phyloP scores from a whole-genome alignment of 1,284 basidiomycete genomes.

The Trichosporon inkin region DNA sequence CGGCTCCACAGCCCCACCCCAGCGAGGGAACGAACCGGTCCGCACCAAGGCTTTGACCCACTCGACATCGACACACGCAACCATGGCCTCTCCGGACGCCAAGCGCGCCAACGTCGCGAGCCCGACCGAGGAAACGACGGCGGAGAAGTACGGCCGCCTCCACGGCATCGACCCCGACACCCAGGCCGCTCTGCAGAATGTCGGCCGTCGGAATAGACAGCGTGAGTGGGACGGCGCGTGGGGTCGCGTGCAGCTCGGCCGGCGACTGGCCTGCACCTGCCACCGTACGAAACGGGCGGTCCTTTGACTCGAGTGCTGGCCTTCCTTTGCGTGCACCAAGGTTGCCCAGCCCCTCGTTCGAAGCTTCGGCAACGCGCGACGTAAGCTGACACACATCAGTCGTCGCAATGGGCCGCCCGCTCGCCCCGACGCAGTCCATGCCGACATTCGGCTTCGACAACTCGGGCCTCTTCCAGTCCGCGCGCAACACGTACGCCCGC shows the following conservation, averaged over 20 bases:
- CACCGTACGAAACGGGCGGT: not conserved
- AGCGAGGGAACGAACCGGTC: not conserved
- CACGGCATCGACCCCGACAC: constrained; percentile 38
- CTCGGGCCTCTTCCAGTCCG: constrained; percentile 27
- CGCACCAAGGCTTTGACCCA: not conserved
- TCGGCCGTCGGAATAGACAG: constrained; percentile 31
- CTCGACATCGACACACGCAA: not conserved
- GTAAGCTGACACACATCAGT: constrained; percentile 13
- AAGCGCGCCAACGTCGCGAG: constrained; percentile 31
- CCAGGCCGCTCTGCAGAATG: constrained; percentile 35
- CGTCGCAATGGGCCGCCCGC: constrained; percentile 29
- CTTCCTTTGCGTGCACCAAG: not conserved
- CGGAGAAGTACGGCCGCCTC: constrained; percentile 36
- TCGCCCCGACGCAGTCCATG: constrained; percentile 37
- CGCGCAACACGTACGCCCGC: constrained; percentile 18
- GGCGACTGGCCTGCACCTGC: not conserved
- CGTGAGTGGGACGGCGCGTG: constrained; percentile 26
- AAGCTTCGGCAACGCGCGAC: not conserved
- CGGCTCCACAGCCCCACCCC: not conserved
- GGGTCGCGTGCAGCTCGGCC: not conserved
- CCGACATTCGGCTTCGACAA: constrained; percentile 24
- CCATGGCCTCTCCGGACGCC: constrained; percentile 18
- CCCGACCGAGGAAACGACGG: constrained; percentile 25
- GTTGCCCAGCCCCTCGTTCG: not conserved
- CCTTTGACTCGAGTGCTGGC: no score